phyloP scores from a whole-genome alignment of 345 rosid genomes.

The Boechera stricta region DNA sequence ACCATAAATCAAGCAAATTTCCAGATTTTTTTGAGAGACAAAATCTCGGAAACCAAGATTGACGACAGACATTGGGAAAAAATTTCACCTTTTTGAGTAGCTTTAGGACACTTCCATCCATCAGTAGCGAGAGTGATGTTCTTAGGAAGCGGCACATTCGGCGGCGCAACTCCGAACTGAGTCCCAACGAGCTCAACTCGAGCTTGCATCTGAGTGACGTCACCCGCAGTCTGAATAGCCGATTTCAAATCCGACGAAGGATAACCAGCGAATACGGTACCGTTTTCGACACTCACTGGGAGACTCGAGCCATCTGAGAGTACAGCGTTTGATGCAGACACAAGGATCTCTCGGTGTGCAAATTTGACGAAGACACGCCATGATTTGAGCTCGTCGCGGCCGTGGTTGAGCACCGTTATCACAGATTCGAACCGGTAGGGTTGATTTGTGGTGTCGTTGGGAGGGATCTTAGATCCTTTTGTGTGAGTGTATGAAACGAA shows the following conservation, averaged over 20 bases:
- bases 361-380: slow-evolving; percentile 88
- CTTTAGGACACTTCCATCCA: slow-evolving; percentile 68
- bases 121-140: slow-evolving; percentile 72
- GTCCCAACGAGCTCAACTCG: slow-evolving; percentile 73
- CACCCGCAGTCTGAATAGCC: slow-evolving; percentile 93
- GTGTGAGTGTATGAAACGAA: slow-evolving; percentile 67
- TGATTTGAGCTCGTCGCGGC: slow-evolving; percentile 69
- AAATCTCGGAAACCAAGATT: not conserved
- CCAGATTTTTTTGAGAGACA: not conserved
- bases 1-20: slow-evolving; percentile 12
- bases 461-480: slow-evolving; percentile 58
- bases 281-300: slow-evolving; percentile 72
- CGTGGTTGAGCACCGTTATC: slow-evolving; percentile 73
- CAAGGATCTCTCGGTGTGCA: slow-evolving; percentile 69
- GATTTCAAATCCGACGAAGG: slow-evolving; percentile 81
- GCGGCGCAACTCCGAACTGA: slow-evolving; percentile 77
- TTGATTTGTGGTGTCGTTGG: slow-evolving; percentile 62
- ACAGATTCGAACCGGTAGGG: slow-evolving; percentile 89
- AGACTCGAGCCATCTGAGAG: slow-evolving; percentile 72
- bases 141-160: slow-evolving; percentile 73
- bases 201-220: slow-evolving; percentile 76
- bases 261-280: slow-evolving; percentile 72
- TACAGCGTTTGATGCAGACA: slow-evolving; percentile 73
- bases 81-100: slow-evolving; percentile 58
- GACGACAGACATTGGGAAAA: not conserved